phyloP scores from a whole-genome alignment of 106 monocot genomes.

The Acorus gramineus region DNA sequence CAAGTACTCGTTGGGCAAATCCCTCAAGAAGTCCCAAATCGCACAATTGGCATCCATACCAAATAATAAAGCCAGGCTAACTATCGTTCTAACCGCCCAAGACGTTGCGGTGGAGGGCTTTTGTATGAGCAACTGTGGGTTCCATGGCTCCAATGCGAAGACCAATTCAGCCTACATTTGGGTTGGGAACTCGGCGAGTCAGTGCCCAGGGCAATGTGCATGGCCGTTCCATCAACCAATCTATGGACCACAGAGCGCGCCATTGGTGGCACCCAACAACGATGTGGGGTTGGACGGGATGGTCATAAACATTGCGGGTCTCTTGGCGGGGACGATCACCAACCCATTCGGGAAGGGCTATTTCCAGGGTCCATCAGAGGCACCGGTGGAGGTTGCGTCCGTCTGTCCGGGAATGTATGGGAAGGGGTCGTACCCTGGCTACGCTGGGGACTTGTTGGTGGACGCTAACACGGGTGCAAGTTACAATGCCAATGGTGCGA shows the following conservation, averaged over 20 bases:
- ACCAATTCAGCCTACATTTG: not conserved
- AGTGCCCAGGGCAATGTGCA: slow-evolving; percentile 41
- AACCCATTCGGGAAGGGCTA: slow-evolving; percentile 49
- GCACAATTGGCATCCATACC: slow-evolving; percentile 11
- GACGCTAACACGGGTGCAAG: slow-evolving; percentile 23
- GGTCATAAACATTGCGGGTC: slow-evolving; percentile 45
- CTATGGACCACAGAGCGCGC: no score
- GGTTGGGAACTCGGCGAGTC: slow-evolving; percentile 32
- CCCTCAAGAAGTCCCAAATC: slow-evolving; percentile 22
- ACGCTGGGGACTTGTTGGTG: slow-evolving; percentile 26
- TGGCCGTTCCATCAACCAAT: no score
- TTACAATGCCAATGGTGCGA: slow-evolving; percentile 32
- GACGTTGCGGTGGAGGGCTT: slow-evolving; percentile 51
- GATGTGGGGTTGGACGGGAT: slow-evolving; percentile 10
- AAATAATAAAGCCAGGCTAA: slow-evolving; percentile 11
- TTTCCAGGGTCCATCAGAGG: slow-evolving; percentile 31
- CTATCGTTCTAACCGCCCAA: slow-evolving; percentile 32
- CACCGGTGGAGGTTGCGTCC: slow-evolving; percentile 40
- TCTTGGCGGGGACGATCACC: slow-evolving; percentile 43
- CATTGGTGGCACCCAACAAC: no score
- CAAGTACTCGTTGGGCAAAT: slow-evolving; percentile 32
- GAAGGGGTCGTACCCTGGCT: slow-evolving; percentile 35
- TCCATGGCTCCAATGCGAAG: slow-evolving; percentile 13
- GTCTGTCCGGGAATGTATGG: slow-evolving; percentile 37
- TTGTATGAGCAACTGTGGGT: slow-evolving; percentile 31